These are phyloP conservation scores for Trichophyton rubrum DNA, from an alignment of 2,329 filamentous ascomycete species.

Conservation along the genomic window DNA sequence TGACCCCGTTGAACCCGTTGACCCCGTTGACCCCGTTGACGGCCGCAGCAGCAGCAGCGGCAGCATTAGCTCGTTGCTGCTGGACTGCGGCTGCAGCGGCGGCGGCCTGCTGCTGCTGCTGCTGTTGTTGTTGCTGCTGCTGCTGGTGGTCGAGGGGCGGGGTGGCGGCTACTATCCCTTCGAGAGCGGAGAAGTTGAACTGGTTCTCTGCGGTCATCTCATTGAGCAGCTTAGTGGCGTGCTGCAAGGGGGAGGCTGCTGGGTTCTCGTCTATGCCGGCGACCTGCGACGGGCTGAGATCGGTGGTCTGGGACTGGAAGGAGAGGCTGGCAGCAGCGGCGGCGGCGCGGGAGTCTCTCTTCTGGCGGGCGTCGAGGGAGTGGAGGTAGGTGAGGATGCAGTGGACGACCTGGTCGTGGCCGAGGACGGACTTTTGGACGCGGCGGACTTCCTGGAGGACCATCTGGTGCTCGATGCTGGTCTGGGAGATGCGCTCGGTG, in stretches of 20 bases:
- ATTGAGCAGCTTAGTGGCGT: conserved; percentile 53
- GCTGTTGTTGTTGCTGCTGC: conserved; percentile 23
- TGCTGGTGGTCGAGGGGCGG: conserved; percentile 42
- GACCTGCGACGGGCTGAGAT: conserved; percentile 35
- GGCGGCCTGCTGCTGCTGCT: background rate
- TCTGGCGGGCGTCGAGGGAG: conserved; percentile 50
- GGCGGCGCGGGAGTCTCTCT: conserved; percentile 45
- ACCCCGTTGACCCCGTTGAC: conserved; percentile 15
- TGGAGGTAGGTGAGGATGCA: conserved; percentile 58
- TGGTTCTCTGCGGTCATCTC: conserved; percentile 55
- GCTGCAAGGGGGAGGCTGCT: conserved; percentile 54
- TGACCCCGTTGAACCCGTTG: conserved; percentile 15
- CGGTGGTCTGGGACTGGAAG: conserved; percentile 32
- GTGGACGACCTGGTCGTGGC: conserved; percentile 59
- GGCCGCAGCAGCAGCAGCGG: too few species aligned
- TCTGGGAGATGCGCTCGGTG: conserved; percentile 71
- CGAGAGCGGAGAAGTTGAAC: conserved; percentile 50
- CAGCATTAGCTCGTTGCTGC: too few species aligned
- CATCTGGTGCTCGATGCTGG: conserved; percentile 54
- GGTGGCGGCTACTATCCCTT: conserved; percentile 49
- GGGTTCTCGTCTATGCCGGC: conserved; percentile 47
- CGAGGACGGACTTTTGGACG: conserved; percentile 57
- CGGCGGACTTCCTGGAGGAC: conserved; percentile 52
- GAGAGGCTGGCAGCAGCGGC: conserved; percentile 19
- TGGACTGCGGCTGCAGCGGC: too few species aligned